Evolutionary conservation across 192 early-diverging fungal genomes (phyloP), one percentile per base, ranked within the genome.

Genomic region (Mortierella alpina): DNA sequence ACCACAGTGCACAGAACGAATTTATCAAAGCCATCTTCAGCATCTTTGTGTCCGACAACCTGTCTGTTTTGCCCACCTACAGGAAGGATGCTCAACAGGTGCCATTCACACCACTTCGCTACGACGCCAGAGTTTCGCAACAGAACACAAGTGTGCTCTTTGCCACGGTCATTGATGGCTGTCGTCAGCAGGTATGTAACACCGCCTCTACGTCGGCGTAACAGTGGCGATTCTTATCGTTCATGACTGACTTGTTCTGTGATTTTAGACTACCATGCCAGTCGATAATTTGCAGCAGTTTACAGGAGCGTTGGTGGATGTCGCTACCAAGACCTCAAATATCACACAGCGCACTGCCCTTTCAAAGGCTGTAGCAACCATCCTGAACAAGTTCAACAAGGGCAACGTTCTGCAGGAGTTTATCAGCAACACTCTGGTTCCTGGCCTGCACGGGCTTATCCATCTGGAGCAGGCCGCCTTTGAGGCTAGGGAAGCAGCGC

Each of bases 371-470:
- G 82, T 89, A 6, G 88, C 91, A 7, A 86, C 92, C 4, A 84
- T 91, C 11, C 39, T 92, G 49, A 94, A 94, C 85, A 96, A 96
- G 80, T 85, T 78, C 40, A 72, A 71, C 55, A 69, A 83, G 57
- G 72, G 77, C 63, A 69, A 84, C 61, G 65, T 53, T 49, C 72
- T 88, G 39, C 64, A 80, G 14, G 22, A 44, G 20, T 80, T 72
- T 47, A 80, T 80, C 22, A 20, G 46, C 10, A 59, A 72, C 15
- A 66, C 61, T 13, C 48, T 78, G 39, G 56, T 84, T 11, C 75
- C 71, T 6, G 44, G 67, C 50, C 20, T 84, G 46, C 69, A 70
- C 10, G 69, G 18, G 40, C 62, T 68, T 31, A 80, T 80, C 10
- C 59, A 47, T 14, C 70, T 72, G 53, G 77, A 72, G 49, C 77